Evolutionary conservation across 345 rosid genomes (phyloP).

Genomic region (Eucalyptus erythrocorys): DNA sequence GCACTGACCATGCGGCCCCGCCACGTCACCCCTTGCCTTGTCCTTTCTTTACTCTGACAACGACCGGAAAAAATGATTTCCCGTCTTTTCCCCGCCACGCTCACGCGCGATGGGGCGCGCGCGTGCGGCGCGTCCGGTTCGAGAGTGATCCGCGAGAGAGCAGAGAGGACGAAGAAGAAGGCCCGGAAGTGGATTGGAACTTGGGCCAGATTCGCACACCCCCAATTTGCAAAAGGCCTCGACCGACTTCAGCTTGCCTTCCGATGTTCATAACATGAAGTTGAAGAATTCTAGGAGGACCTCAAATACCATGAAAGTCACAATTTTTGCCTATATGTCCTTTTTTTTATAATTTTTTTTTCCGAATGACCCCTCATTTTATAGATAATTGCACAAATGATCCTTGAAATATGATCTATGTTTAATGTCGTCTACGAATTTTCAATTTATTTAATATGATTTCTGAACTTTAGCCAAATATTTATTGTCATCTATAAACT

Average conservation of each 20-base stretch:
- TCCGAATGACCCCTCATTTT: not conserved
- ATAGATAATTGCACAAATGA: no score
- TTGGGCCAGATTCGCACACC: not conserved
- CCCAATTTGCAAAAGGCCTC: not conserved
- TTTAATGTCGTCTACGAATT: fast-evolving
- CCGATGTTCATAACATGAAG: not conserved
- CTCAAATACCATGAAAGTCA: not conserved
- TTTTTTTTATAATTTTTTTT: no score
- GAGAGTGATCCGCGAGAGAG: not conserved
- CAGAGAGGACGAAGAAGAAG: not conserved
- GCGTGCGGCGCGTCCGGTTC: not conserved
- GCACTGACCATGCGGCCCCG: not conserved
- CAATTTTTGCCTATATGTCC: not conserved
- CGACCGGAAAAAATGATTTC: not conserved
- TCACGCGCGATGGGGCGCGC: not conserved
- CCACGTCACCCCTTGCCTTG: not conserved
- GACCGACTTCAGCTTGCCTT: not conserved
- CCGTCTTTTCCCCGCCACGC: not conserved
- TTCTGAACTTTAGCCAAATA: fast-evolving
- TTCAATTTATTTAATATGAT: no score
- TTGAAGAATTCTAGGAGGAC: not conserved
- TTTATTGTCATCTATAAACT: no score
- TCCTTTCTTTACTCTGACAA: not conserved
- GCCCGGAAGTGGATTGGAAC: not conserved
- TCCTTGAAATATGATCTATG: fast-evolving